phyloP scores from a whole-genome alignment of 2,329 filamentous ascomycete genomes.

The Cladosporium sp. region DNA sequence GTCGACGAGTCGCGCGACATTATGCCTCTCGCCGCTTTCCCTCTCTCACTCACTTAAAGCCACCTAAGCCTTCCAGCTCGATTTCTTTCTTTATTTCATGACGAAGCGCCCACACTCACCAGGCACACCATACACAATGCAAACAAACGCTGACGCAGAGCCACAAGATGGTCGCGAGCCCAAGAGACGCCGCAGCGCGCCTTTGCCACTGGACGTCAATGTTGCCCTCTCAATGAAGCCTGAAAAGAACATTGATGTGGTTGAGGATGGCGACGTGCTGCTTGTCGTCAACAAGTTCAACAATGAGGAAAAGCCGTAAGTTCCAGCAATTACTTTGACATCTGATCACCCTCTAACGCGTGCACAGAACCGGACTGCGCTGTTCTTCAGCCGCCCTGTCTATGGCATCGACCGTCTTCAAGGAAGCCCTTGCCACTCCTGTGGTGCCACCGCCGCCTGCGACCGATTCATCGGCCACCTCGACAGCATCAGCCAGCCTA shows the following conservation, averaged over 20 bases:
- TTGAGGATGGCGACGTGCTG: slow-evolving; percentile 22
- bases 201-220: not conserved
- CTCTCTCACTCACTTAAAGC: not conserved
- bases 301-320: slow-evolving; percentile 19
- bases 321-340: not conserved
- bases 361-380: slow-evolving; percentile 24
- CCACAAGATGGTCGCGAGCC: slow-evolving; percentile 9
- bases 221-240: not conserved
- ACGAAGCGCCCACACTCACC: slow-evolving; percentile 8
- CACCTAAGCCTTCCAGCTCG: not conserved
- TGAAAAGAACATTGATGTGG: slow-evolving; percentile 19
- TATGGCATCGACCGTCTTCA: slow-evolving; percentile 29
- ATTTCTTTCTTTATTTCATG: not conserved
- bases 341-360: not conserved
- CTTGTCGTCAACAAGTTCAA: slow-evolving; percentile 18
- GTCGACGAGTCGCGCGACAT: not conserved
- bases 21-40: not conserved
- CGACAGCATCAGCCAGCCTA: slow-evolving; percentile 1
- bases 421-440: slow-evolving; percentile 19
- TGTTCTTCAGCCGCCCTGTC: slow-evolving; percentile 26
- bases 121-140: not conserved
- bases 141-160: not conserved
- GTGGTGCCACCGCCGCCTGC: not conserved
- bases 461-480: slow-evolving; percentile 12
- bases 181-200: slow-evolving; percentile 16